Conservation (phyloP, 2,329 filamentous ascomycete species). For the Colletotrichum lini region DNA sequence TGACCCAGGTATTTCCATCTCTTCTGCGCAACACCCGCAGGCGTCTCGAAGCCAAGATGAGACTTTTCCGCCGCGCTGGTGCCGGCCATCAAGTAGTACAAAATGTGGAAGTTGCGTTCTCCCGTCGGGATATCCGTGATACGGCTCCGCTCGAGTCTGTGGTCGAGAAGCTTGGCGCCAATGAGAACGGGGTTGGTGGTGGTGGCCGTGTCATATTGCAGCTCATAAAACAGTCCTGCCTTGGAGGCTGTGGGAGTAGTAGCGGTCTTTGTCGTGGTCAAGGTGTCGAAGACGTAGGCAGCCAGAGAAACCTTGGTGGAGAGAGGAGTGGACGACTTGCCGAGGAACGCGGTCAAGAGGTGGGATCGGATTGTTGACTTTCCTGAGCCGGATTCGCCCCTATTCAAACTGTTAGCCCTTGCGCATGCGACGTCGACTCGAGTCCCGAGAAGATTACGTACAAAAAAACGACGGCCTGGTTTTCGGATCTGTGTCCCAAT, state of each 20-base stretch:
- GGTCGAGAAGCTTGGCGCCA: conserved; percentile 94
- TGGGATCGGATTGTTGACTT: conserved; percentile 96
- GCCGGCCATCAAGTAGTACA: conserved; percentile 95
- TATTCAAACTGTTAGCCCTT: conserved; percentile 54
- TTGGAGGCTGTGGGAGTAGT: conserved; percentile 97
- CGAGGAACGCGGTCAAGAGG: conserved; percentile 85
- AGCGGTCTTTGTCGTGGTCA: conserved; percentile 97
- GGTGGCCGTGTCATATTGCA: conserved; percentile 94
- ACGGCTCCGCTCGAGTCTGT: conserved; percentile 91
- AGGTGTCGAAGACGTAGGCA: conserved; percentile 93
- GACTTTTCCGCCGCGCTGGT: conserved; percentile 92
- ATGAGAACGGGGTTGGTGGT: conserved; percentile 89
- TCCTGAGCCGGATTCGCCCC: conserved; percentile 94
- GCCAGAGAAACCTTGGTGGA: conserved; percentile 95
- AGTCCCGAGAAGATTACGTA: conserved; percentile 64
- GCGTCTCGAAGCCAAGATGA: conserved; percentile 78
- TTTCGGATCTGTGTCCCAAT: conserved; percentile 89
- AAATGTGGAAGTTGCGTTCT: conserved; percentile 94
- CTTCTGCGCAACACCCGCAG: conserved; percentile 70
- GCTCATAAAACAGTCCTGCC: conserved; percentile 93
- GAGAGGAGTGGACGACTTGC: conserved; percentile 91
- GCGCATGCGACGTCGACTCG: not conserved
- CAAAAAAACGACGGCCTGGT: conserved; percentile 94
- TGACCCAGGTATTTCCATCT: conserved; percentile 97
- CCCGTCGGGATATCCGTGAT: conserved; percentile 94